Evolutionary conservation across 148 eudicot genomes (phyloP), one percentile per base, ranked within the genome.

Genomic region (Limonium bicolor): DNA sequence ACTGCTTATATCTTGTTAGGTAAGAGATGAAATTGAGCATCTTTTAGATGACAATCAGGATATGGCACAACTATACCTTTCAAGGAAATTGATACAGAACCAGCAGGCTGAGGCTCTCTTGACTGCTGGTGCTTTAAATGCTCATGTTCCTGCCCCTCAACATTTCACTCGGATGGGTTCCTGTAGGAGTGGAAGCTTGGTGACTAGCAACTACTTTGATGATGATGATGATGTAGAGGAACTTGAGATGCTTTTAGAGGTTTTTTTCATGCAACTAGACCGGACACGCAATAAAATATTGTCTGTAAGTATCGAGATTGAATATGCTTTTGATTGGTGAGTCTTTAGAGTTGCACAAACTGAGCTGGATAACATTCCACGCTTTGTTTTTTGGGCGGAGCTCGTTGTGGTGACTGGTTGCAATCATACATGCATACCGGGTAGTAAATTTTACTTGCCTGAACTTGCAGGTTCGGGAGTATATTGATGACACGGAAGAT

Each of bases 1-100:
- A n/a, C n/a, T 43, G 48, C 22, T 23, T 41, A 29, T 10, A 16
- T 43, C 18, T 43, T 75, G 48, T 13, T 58, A 88, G 96, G 94
- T 83, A 36, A 67, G 94, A 59, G 96, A 88, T 80, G 96, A 88
- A 77, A 77, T 88, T 52, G 96, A 83, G 67, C 96, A 88, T 64
- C 92, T 88, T 30, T 67, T 88, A 65, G 96, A 88, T 64, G 96
- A 88, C 50, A 73, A 83, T 33, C 92, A 88, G 60, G 97, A 88
- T 65, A 88, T 88, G 97, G 94, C 77, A 38, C 86, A 88, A 20
- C 54, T 88, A 21, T 88, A 88, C 61, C 71, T 88, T 22, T 71
- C 97, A n/a, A 75, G 99, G 63, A 90, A 78, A 61, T 56, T 73
- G 80, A 66, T 77, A 37, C 97, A 80, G 34, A 62, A 54, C 60